phyloP scores from a whole-genome alignment of 2,329 filamentous ascomycete species.

The Neurospora sp. region DNA sequence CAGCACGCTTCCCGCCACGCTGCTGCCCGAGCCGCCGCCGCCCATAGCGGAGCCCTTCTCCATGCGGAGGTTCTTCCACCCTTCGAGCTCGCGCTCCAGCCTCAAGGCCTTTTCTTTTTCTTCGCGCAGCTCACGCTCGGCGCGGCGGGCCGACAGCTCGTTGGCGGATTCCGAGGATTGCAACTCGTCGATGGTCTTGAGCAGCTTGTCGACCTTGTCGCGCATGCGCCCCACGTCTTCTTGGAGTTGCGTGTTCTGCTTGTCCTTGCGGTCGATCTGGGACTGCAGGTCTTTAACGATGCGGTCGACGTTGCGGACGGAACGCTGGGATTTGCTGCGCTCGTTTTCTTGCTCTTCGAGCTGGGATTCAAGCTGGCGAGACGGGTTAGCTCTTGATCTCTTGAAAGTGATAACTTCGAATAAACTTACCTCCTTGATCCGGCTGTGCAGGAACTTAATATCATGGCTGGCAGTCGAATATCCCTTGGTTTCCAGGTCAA shows the following conservation, averaged over 20 bases:
- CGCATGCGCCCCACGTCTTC: conserved; percentile 80
- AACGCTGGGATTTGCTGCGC: conserved; percentile 72
- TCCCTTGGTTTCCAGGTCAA: conserved; percentile 94
- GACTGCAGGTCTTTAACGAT: conserved; percentile 86
- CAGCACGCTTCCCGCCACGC: conserved; percentile 15
- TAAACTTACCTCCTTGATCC: conserved; percentile 79
- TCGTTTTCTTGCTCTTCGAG: conserved; percentile 75
- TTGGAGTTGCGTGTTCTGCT: conserved; percentile 67
- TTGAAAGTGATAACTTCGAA: neutral
- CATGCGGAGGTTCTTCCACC: conserved; percentile 66
- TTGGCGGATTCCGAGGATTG: conserved; percentile 76
- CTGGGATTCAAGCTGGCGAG: conserved; percentile 67
- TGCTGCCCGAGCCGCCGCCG: neutral
- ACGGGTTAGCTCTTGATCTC: conserved; percentile 10
- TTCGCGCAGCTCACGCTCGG: conserved; percentile 82
- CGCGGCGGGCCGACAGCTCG: conserved; percentile 72
- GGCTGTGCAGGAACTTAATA: conserved; percentile 86
- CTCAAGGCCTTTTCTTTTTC: conserved; percentile 73
- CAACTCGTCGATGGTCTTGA: conserved; percentile 86
- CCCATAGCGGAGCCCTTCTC: conserved; percentile 40
- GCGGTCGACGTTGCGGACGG: conserved; percentile 84
- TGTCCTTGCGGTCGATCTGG: conserved; percentile 89
- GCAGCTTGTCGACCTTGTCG: conserved; percentile 83
- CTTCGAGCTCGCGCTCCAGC: conserved; percentile 82
- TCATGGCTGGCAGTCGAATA: conserved; percentile 92